These are phyloP conservation scores for Mrakiaceae sp. DNA, from an alignment of 1,284 basidiomycete genomes.

Conservation along the genomic window DNA sequence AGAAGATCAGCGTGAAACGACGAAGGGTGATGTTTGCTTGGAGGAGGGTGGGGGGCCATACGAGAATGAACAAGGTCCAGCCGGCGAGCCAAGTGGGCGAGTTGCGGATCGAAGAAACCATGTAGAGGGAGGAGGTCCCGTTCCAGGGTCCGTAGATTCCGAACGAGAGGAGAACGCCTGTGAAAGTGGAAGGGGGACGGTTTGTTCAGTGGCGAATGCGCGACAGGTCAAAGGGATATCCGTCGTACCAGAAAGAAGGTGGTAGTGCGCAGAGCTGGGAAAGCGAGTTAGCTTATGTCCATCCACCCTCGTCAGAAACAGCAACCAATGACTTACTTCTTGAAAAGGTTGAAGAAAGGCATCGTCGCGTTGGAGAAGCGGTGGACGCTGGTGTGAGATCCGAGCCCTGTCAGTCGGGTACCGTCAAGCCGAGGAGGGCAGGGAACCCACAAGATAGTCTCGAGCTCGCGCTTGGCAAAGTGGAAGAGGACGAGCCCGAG, in stretches of 20 bases:
- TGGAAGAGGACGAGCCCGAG: conserved; percentile 71
- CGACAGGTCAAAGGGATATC: background rate
- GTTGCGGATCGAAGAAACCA: conserved; percentile 1
- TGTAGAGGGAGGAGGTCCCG: conserved; percentile 40
- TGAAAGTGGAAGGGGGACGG: conserved; percentile 19
- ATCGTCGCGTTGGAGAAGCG: conserved; percentile 92
- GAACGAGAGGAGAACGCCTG: conserved; percentile 59
- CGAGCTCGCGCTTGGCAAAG: conserved; percentile 84
- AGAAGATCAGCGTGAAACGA: background rate
- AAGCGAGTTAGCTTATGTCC: background rate
- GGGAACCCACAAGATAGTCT: conserved; percentile 70
- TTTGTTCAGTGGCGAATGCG: conserved; percentile 2
- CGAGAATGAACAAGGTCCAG: conserved; percentile 60
- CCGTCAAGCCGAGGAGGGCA: background rate
- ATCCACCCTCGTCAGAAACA: background rate
- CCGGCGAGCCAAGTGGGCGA: conserved; percentile 51
- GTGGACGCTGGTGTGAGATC: conserved; percentile 50
- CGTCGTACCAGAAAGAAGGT: conserved; percentile 57
- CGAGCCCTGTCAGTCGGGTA: background rate
- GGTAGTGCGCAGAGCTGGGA: conserved; percentile 73
- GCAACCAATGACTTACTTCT: conserved; percentile 52
- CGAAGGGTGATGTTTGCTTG: background rate
- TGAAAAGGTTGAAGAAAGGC: conserved; percentile 77
- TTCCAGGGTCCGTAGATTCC: conserved; percentile 61
- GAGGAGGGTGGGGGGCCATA: conserved; percentile 37